Evolutionary conservation across 768 basidiomycete species (phyloP), one percentile per base, ranked within the genome.

Genomic region (Lentinula guzmanii): DNA sequence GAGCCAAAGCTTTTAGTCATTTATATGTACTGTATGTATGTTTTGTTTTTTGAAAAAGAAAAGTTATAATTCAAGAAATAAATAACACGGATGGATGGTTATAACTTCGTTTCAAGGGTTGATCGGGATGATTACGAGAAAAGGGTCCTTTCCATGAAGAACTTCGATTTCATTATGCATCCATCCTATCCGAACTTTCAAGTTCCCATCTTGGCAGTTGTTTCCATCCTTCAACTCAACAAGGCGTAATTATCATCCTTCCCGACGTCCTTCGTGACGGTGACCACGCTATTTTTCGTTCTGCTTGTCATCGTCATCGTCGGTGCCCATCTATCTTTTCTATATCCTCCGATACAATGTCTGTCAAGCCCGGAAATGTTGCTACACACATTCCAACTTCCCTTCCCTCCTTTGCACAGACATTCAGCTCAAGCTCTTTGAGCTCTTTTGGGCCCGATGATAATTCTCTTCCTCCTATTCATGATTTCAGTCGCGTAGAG

Each of bases 391-490:
- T 75, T 63, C 74, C 77, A 63, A 86, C 86, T 71, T 86, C 89
- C 9, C 83, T 92, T 42, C 90, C 90, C 43, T 88, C 90, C 46
- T 92, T 92, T 72, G 85, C 86, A 1, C 86, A 89, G 75, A 83
- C 90, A 0, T 92, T 92, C 75, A 83, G 80, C 70, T 75, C 66
- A 56, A 80, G 81, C 1, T 84, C 85, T 5, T 73, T 89, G 59
- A 76, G 70, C 72, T 79, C 73, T 62, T 77, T 85, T 21, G 71
- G 81, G 1, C 70, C 76, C 39, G 74, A 75, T 60, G 82, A 74
- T 72, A 86, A 85, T 71, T 72, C 83, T 45, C 76, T 90, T 3
- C 88, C 89, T 10, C 89, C 87, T 59, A 88, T 90, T 53, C 85
- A 69, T 54, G 73, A 72, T 53, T 67, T 65, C 62, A 68, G 72